Evolutionary conservation across 2,329 filamentous ascomycete species (phyloP), one percentile per base, ranked within the genome.

Genomic region (Pseudomassariella vexata): DNA sequence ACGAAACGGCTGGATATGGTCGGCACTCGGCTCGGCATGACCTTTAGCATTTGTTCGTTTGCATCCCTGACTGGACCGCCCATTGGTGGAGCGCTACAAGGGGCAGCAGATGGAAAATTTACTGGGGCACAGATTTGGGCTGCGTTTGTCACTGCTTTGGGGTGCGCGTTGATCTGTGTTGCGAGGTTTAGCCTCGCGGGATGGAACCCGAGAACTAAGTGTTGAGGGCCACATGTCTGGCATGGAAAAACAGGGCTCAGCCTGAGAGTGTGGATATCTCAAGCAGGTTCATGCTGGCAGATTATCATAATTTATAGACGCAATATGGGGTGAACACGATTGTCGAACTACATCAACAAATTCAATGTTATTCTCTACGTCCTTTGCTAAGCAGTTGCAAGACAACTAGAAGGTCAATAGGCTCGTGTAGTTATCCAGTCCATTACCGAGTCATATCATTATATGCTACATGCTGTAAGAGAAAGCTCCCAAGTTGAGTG

Each of bases 21-120:
- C 2, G 61, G 61, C 0, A 61, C 60, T 2, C 46, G 62, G 16
- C 45, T 65, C 10, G 61, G 61, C 7, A 65, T 65, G 60, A 57
- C 53, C 1, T 65, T 65, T 9, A 54, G 45, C 25, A 50, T 65
- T 5, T 45, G 51, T 6, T 61, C 59, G 0, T 47, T 63, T 26
- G 57, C 57, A 2, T 52, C 57, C 0, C 32, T 65, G 10, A 61
- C 60, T 0, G 61, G 61, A 0, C 57, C 59, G 4, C 61, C 62
- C 0, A 50, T 64, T 14, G 62, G 62, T 0, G 62, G 62, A 3
- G 55, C 54, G 2, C 44, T 59, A 1, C 50, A 52, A 35, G 44
- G 35, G 0, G 44, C 45, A 2, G 46, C 37, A 0, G 51, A 48
- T 12, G 53, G 53, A 1, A 40, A 39, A 2, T 54, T 50, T 20